phyloP scores from a whole-genome alignment of 805 yeast species.

The Starmerella vitae region DNA sequence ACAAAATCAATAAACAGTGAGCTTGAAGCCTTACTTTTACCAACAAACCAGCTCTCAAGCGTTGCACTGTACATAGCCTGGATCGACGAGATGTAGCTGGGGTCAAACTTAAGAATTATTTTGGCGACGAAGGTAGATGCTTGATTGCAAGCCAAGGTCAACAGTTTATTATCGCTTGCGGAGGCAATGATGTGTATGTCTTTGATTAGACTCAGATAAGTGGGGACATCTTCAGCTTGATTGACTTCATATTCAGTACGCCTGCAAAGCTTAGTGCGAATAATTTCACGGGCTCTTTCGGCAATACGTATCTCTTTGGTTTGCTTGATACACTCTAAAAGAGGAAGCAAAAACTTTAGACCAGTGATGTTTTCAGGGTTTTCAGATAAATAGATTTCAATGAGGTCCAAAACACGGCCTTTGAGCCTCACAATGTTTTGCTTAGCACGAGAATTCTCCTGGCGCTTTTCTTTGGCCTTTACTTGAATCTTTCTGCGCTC shows the following conservation, averaged over 20 bases:
- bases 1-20: conserved; percentile 60
- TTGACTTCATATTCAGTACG: conserved; percentile 13
- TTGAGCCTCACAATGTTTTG: conserved; percentile 70
- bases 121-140: conserved; percentile 55
- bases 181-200: conserved; percentile 28
- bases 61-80: conserved; percentile 44
- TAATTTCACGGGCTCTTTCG: conserved; percentile 56
- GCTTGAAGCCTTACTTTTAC: conserved; percentile 37
- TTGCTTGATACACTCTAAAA: conserved; percentile 45
- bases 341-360: conserved; percentile 38
- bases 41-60: conserved; percentile 47
- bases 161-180: conserved; percentile 36
- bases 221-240: conserved; percentile 19
- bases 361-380: conserved; percentile 28
- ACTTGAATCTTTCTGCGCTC: conserved; percentile 61
- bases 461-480: conserved; percentile 40
- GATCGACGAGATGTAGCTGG: conserved; percentile 30
- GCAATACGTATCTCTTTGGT: conserved; percentile 63
- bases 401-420: conserved; percentile 59
- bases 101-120: conserved; percentile 30
- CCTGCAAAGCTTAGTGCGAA: conserved; percentile 32
- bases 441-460: conserved; percentile 64
- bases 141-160: conserved; percentile 46
- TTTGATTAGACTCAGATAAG: conserved; percentile 20
- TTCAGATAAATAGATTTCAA: conserved; percentile 46